Conservation (phyloP, 495 filamentous ascomycete species). For the Talaromyces adpressus region DNA sequence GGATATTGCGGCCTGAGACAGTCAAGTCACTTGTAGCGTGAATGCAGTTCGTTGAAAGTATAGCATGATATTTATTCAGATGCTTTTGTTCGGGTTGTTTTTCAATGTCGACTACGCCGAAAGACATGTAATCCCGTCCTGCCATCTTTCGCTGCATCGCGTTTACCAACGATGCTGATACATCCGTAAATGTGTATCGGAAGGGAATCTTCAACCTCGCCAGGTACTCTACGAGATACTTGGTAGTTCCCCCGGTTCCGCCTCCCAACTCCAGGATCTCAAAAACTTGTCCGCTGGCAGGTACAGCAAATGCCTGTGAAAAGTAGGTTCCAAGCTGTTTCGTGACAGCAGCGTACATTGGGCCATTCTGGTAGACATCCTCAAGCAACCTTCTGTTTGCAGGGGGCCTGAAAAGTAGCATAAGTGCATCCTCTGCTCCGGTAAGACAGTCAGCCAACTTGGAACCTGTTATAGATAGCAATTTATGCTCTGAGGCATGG, state of each 20-base stretch:
- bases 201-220: conserved; percentile 13
- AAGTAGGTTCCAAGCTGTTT: conserved; percentile 8
- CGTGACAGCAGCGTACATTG: conserved; percentile 14
- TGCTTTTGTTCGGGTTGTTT: conserved; percentile 18
- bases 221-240: conserved; percentile 18
- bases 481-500: conserved; percentile 20
- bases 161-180: conserved; percentile 32
- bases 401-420: conserved; percentile 25
- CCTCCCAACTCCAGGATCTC: conserved; percentile 37
- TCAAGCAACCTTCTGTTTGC: conserved; percentile 18
- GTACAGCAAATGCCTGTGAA: too few relatives aligned
- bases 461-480: conserved; percentile 21
- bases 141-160: conserved; percentile 23
- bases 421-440: conserved; percentile 22
- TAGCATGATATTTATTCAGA: conserved; percentile 22
- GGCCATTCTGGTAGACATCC: conserved; percentile 23
- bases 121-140: conserved; percentile 25
- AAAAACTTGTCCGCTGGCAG: too few relatives aligned
- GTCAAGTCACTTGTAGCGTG: conserved; percentile 37
- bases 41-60: conserved; percentile 41
- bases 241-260: conserved; percentile 38
- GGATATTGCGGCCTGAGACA: conserved; percentile 22
- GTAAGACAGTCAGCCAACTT: conserved; percentile 24
- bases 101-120: conserved; percentile 31
- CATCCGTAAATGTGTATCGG: conserved; percentile 42